Evolutionary conservation across 345 rosid species (phyloP).

Genomic region (Lumnitzera racemosa): DNA sequence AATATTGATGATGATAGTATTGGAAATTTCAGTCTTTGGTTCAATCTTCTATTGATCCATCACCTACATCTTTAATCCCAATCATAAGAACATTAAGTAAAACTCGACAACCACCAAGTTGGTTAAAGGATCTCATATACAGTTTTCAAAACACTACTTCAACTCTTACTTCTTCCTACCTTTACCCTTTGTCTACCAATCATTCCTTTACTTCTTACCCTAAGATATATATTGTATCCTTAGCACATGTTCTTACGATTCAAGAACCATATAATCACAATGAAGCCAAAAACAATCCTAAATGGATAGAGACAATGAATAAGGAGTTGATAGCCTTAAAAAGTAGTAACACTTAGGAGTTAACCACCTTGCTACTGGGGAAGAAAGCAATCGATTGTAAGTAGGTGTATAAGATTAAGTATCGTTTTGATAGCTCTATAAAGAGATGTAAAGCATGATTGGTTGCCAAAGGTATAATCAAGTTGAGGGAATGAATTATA

Average conservation of each 20-base stretch:
- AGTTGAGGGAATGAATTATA: too few species aligned
- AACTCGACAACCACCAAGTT: too few species aligned
- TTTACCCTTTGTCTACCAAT: too few species aligned
- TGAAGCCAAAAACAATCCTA: background rate
- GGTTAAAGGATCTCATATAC: background rate
- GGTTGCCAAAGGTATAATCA: too few species aligned
- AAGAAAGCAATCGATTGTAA: background rate
- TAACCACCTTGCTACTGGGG: background rate
- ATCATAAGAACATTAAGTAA: too few species aligned
- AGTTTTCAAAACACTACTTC: background rate
- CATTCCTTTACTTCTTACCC: background rate
- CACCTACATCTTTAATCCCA: too few species aligned
- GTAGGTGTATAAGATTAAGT: too few species aligned
- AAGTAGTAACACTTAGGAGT: background rate
- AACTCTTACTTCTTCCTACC: background rate
- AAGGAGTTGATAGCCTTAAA: background rate
- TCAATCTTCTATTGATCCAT: too few species aligned
- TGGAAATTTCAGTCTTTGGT: too few species aligned
- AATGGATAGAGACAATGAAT: background rate
- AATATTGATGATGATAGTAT: too few species aligned
- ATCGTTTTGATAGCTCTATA: too few species aligned
- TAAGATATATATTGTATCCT: background rate
- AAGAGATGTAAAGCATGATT: too few species aligned
- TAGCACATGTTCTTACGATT: background rate
- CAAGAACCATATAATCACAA: background rate